Conservation (phyloP, 2,329 filamentous ascomycete species). For the Claviceps citrina region DNA sequence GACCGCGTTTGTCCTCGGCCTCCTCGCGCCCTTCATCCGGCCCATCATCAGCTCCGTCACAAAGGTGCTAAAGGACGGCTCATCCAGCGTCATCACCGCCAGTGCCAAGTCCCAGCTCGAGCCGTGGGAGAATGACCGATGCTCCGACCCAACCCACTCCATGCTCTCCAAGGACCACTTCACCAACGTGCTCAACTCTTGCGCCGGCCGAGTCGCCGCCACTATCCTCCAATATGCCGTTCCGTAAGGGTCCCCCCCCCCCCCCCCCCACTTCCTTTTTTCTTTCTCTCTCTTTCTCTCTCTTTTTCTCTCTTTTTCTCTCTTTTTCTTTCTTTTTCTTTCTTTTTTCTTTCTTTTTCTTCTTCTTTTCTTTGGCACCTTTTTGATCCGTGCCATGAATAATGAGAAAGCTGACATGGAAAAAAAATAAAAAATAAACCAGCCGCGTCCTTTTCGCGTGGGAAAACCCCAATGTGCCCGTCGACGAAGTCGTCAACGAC, state of each 20-base stretch:
- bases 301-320: too few species aligned
- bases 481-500: conserved; percentile 71
- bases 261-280: too few species aligned
- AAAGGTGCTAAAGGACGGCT: conserved; percentile 71
- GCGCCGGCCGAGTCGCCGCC: conserved; percentile 57
- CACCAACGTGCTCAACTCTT: conserved; percentile 62
- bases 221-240: conserved; percentile 75
- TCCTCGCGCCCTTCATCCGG: conserved; percentile 80
- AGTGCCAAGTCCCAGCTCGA: conserved; percentile 63
- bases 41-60: conserved; percentile 83
- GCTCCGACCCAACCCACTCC: conserved; percentile 67
- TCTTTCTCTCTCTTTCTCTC: too few species aligned
- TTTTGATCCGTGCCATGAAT: too few species aligned
- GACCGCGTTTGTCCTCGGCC: conserved; percentile 78
- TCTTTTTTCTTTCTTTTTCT: not conserved
- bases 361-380: not conserved
- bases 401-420: too few species aligned
- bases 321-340: conserved; percentile 9
- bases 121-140: conserved; percentile 61
- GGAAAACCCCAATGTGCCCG: conserved; percentile 71
- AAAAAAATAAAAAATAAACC: too few species aligned
- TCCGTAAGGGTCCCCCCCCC: conserved; percentile 36
- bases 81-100: conserved; percentile 51
- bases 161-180: conserved; percentile 78
- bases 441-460: conserved; percentile 72